phyloP scores from a whole-genome alignment of 441 rosid genomes.

The Francoa sonchifolia region DNA sequence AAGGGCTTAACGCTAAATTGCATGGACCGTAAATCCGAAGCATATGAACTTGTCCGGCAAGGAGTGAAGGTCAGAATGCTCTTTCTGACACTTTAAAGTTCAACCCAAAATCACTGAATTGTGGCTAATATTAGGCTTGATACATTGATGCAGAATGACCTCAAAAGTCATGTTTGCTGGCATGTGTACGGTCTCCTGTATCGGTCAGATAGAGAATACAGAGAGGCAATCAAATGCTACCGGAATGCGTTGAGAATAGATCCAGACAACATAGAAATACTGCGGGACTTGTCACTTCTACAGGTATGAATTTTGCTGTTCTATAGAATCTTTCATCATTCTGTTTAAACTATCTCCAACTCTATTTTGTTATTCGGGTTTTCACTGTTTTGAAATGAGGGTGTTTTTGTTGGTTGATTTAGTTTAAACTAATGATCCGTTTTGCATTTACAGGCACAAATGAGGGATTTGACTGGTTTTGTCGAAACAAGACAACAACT shows the following conservation, averaged over 20 bases:
- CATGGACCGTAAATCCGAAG: conserved; percentile 98
- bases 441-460: conserved; percentile 75
- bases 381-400: too few species aligned
- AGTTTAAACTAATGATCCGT: background rate
- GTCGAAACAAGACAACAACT: conserved; percentile 98
- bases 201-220: conserved; percentile 99
- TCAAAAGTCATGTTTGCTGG: conserved; percentile 99
- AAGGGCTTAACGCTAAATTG: conserved; percentile 97
- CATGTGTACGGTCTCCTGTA: conserved; percentile 96
- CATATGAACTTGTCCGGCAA: conserved; percentile 90
- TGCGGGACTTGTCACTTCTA: conserved; percentile 87
- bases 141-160: conserved; percentile 70
- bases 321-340: too few species aligned
- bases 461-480: conserved; percentile 95
- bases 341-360: too few species aligned
- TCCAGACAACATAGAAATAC: conserved; percentile 96
- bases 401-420: too few species aligned
- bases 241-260: conserved; percentile 90
- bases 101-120: conserved; percentile 5
- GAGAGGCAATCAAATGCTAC: conserved; percentile 99
- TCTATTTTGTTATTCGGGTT: too few species aligned
- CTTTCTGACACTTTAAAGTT: conserved; percentile 11
- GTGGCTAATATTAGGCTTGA: conserved; percentile 7
- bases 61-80: conserved; percentile 67
- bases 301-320: conserved; percentile 41